These are phyloP conservation scores for Exophiala calicioides DNA, from an alignment of 2,329 filamentous ascomycete species.

Conservation along the genomic window DNA sequence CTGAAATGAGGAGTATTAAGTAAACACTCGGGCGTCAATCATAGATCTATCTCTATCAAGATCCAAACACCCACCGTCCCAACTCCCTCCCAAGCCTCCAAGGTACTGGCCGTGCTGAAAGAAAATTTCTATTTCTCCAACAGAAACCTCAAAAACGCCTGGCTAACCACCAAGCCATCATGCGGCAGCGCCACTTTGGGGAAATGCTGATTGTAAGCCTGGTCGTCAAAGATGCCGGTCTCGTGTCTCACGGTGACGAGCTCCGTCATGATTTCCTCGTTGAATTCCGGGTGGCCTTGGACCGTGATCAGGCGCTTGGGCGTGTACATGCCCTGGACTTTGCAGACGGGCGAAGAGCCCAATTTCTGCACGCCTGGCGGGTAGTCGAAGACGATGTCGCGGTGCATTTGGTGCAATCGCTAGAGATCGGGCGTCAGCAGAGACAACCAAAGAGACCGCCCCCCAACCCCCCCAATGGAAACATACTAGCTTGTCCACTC, in stretches of 20 bases:
- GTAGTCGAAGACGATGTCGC: slow-evolving; percentile 68
- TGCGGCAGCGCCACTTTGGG: slow-evolving; percentile 66
- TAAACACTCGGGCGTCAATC: not conserved
- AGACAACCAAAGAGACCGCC: not conserved
- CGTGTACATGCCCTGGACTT: slow-evolving; percentile 77
- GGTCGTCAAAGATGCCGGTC: slow-evolving; percentile 69
- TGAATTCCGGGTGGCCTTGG: slow-evolving; percentile 87
- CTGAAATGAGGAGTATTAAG: not conserved
- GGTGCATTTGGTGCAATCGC: slow-evolving; percentile 80
- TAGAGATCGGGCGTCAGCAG: slow-evolving; percentile 13
- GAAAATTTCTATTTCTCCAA: slow-evolving; percentile 48
- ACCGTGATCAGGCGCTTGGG: slow-evolving; percentile 69
- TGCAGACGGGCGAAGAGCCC: slow-evolving; percentile 66
- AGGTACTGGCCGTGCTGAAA: not conserved
- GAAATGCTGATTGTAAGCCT: slow-evolving; percentile 68
- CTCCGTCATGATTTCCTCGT: slow-evolving; percentile 67
- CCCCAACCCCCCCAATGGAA: too few relatives aligned
- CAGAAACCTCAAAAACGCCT: slow-evolving; percentile 75
- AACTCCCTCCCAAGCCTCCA: not conserved
- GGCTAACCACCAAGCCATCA: slow-evolving; percentile 75
- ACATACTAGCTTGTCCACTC: slow-evolving; percentile 61
- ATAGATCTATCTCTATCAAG: slow-evolving; percentile 3
- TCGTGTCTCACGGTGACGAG: slow-evolving; percentile 65
- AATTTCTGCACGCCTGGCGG: slow-evolving; percentile 64
- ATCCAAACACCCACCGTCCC: too few relatives aligned